Conservation (phyloP, 768 basidiomycete genomes). For the Floccularia luteovirens region DNA sequence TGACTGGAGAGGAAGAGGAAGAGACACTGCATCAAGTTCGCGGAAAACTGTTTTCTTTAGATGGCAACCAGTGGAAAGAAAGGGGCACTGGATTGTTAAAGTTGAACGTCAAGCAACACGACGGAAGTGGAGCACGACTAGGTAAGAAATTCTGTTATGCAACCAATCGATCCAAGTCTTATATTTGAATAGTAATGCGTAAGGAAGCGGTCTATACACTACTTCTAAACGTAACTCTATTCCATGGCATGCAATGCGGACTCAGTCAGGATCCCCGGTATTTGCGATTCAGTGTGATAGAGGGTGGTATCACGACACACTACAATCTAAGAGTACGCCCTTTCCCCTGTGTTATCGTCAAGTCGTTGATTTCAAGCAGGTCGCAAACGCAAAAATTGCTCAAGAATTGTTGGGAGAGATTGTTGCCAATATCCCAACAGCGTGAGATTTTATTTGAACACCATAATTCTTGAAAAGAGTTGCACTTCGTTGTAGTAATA, state of each 20-base stretch:
- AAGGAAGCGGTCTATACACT: conserved; percentile 78
- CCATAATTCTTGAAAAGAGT: too few species aligned
- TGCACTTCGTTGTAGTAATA: too few species aligned
- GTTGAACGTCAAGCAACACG: conserved; percentile 56
- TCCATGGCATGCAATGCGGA: conserved; percentile 69
- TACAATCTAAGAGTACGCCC: conserved; percentile 66
- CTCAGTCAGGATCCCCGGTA: conserved; percentile 76
- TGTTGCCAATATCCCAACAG: conserved; percentile 36
- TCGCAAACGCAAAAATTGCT: conserved; percentile 64
- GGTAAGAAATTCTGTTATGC: conserved; percentile 29
- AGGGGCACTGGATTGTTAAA: conserved; percentile 66
- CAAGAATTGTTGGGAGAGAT: conserved; percentile 58
- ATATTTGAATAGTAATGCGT: conserved; percentile 56
- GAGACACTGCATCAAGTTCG: conserved; percentile 70
- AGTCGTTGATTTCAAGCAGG: conserved; percentile 24
- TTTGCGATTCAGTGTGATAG: conserved; percentile 67
- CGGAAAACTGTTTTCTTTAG: conserved; percentile 64
- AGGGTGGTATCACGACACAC: conserved; percentile 50
- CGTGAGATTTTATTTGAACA: too few species aligned
- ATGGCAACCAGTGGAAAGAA: conserved; percentile 67
- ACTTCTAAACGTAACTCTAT: conserved; percentile 67
- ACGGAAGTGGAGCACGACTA: conserved; percentile 64
- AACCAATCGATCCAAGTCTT: conserved; percentile 4
- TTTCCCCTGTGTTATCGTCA: conserved; percentile 8
- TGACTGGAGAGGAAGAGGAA: conserved; percentile 80